These are phyloP conservation scores for Fusarium coicis DNA, from an alignment of 2,329 filamentous ascomycete species.

Conservation along the genomic window DNA sequence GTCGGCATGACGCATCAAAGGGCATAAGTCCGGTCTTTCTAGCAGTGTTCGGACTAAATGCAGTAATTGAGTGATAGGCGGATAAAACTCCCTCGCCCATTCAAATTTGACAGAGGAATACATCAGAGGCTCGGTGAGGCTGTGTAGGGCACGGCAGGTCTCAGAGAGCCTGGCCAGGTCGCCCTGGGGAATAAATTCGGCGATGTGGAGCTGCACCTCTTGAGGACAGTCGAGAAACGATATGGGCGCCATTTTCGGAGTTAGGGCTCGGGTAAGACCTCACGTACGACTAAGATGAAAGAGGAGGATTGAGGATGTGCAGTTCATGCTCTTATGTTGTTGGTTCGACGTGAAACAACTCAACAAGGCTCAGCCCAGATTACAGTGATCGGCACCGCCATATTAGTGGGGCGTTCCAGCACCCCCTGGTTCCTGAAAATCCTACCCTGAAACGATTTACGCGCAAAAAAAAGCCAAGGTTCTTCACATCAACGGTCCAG, in stretches of 20 bases:
- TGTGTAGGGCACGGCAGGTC: not conserved
- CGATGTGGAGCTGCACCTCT: not conserved
- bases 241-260: not conserved
- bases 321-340: not conserved
- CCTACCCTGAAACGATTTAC: not conserved
- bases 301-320: not conserved
- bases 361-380: not conserved
- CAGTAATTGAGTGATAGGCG: not conserved
- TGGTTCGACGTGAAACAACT: not conserved
- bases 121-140: not conserved
- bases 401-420: fast-evolving
- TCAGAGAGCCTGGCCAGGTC: not conserved
- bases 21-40: not conserved
- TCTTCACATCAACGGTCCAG: no score
- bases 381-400: not conserved
- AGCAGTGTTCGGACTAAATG: not conserved
- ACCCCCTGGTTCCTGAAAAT: not conserved
- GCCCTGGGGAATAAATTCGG: not conserved
- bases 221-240: not conserved
- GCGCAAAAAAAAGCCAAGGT: not conserved
- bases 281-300: not conserved
- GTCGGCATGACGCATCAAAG: not conserved
- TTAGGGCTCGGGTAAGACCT: no score
- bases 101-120: not conserved
- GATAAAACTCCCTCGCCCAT: not conserved